phyloP scores from a whole-genome alignment of 2,329 filamentous ascomycete genomes.

The Ophiostoma populinum region DNA sequence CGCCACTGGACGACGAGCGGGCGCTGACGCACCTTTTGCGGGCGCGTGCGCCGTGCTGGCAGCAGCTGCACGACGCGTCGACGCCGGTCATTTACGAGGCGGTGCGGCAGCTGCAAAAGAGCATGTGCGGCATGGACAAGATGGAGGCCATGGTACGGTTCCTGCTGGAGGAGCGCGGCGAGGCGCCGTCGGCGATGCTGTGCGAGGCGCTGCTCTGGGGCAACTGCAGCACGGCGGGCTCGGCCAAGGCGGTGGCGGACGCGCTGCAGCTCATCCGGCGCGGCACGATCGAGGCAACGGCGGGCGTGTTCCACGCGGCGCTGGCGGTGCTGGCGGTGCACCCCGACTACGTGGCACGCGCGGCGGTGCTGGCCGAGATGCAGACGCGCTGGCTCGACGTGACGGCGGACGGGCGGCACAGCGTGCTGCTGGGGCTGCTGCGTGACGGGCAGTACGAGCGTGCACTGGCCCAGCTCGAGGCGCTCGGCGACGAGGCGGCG shows the following conservation, averaged over 20 bases:
- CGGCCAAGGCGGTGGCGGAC: conserved; percentile 40
- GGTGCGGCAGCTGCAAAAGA: conserved; percentile 23
- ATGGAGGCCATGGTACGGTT: conserved; percentile 34
- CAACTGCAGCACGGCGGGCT: conserved; percentile 51
- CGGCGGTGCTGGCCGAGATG: conserved; percentile 57
- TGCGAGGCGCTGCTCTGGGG: conserved; percentile 63
- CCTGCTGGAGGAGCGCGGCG: conserved; percentile 36
- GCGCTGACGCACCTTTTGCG: conserved; percentile 4
- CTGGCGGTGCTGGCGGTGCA: conserved; percentile 63
- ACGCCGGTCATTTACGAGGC: conserved; percentile 17
- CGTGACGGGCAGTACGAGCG: conserved; percentile 72
- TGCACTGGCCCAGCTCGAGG: conserved; percentile 52
- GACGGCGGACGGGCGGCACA: conserved; percentile 43
- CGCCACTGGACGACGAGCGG: background rate
- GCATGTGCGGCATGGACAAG: conserved; percentile 20
- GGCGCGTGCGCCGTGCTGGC: conserved; percentile 7
- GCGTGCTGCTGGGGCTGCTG: conserved; percentile 55
- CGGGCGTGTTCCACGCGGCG: conserved; percentile 51
- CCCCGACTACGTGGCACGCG: conserved; percentile 64
- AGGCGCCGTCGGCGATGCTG: conserved; percentile 37
- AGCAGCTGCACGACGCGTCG: conserved; percentile 6
- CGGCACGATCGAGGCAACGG: conserved; percentile 43
- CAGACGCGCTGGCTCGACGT: conserved; percentile 52
- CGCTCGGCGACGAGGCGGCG: conserved; percentile 37
- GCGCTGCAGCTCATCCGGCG: conserved; percentile 59